phyloP scores from a whole-genome alignment of 495 filamentous ascomycete species.

The Podospora anserina region DNA sequence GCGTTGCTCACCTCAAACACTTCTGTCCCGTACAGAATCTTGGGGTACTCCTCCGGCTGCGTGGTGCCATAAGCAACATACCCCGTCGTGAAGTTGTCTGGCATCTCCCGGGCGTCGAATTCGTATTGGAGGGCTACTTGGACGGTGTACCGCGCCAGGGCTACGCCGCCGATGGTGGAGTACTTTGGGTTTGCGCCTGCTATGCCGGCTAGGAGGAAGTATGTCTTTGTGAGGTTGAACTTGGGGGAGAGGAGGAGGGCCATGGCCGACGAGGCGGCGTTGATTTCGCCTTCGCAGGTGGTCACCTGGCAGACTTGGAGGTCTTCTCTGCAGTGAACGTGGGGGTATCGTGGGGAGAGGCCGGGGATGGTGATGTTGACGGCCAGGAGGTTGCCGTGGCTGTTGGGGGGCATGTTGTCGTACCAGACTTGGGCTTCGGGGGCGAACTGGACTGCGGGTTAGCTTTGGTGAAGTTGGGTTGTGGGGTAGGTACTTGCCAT shows the following conservation, averaged over 20 bases:
- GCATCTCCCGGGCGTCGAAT: slow-evolving; percentile 68
- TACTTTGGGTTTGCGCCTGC: slow-evolving; percentile 68
- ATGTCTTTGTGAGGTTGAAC: slow-evolving; percentile 67
- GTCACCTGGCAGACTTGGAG: slow-evolving; percentile 60
- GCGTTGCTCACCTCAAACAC: slow-evolving; percentile 69
- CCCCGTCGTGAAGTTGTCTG: slow-evolving; percentile 60
- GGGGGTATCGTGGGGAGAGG: slow-evolving; percentile 60
- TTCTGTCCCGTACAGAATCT: slow-evolving; percentile 68
- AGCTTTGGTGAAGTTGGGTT: background rate
- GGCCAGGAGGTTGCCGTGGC: slow-evolving; percentile 52
- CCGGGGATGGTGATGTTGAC: slow-evolving; percentile 66
- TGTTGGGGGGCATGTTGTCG: slow-evolving; percentile 47
- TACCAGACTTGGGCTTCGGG: slow-evolving; percentile 70
- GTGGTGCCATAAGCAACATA: slow-evolving; percentile 62
- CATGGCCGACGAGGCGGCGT: slow-evolving; percentile 62
- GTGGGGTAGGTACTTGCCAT: slow-evolving; percentile 49
- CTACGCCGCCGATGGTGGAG: slow-evolving; percentile 59
- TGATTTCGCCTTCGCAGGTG: slow-evolving; percentile 63
- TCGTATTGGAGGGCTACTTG: slow-evolving; percentile 75
- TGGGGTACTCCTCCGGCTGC: slow-evolving; percentile 57
- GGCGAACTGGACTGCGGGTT: slow-evolving; percentile 48
- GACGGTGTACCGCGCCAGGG: slow-evolving; percentile 64
- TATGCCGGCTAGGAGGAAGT: slow-evolving; percentile 70
- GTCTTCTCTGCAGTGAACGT: slow-evolving; percentile 60
- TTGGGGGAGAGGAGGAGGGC: slow-evolving; percentile 55